Conservation (phyloP, 208 protist species). For the Crithidia acanthocephali region DNA sequence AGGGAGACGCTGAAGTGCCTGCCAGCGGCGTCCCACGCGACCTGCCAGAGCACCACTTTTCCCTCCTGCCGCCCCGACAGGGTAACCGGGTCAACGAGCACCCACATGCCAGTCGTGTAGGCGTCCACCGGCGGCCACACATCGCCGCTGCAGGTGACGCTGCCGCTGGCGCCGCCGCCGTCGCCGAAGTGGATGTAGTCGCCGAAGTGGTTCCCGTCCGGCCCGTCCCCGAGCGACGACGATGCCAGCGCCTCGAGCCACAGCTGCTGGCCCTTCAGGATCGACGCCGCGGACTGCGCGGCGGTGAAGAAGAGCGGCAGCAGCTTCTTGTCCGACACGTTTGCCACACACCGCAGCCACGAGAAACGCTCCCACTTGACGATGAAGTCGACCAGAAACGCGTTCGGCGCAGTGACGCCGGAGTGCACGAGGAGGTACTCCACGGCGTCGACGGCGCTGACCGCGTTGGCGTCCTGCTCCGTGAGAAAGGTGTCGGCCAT, state of each 20-base stretch:
- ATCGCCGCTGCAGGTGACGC: slow-evolving; percentile 35
- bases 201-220: slow-evolving; percentile 6
- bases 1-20: slow-evolving; percentile 35
- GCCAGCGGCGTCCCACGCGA: slow-evolving; percentile 38
- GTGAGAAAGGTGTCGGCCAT: slow-evolving; percentile 31
- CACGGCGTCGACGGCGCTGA: slow-evolving; percentile 29
- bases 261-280: slow-evolving; percentile 28
- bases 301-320: slow-evolving; percentile 38
- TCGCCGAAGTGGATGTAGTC: slow-evolving; percentile 52
- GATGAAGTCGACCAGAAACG: slow-evolving; percentile 42
- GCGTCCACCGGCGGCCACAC: slow-evolving; percentile 65
- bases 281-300: slow-evolving; percentile 4
- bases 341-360: slow-evolving; percentile 37
- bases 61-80: slow-evolving; percentile 21
- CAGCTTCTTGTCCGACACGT: slow-evolving; percentile 37
- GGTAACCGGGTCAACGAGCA: slow-evolving; percentile 37
- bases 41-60: slow-evolving; percentile 44
- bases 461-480: slow-evolving; percentile 21
- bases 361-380: slow-evolving; percentile 22
- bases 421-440: slow-evolving; percentile 40
- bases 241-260: slow-evolving; percentile 38
- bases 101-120: slow-evolving; percentile 52
- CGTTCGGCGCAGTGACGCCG: slow-evolving; percentile 37
- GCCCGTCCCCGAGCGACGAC: neutral
- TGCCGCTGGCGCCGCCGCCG: slow-evolving; percentile 43